A percentile compares a stretch with the other conserved stretches of the same genome.
phyloP scores from a whole-genome alignment of 2,329 filamentous ascomycete genomes.

The Aspergillus fumigatiaffinis region DNA sequence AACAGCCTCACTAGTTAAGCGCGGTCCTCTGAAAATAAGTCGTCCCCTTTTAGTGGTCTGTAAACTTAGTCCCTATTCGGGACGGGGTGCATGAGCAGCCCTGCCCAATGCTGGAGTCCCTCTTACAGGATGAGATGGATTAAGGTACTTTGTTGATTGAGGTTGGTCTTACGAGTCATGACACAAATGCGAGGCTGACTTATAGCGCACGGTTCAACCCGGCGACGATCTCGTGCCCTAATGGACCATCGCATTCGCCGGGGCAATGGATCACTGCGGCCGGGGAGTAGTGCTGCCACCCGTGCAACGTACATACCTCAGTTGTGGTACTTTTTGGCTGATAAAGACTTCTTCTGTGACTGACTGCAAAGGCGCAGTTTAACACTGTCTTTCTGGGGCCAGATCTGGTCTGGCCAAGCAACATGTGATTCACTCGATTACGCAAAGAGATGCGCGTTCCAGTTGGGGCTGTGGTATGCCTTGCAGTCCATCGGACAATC shows the following conservation, averaged over 20 bases:
- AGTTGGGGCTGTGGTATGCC: too few relatives aligned
- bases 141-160: not conserved
- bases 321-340: not conserved
- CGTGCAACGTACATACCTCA: not conserved
- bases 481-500: too few relatives aligned
- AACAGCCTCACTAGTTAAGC: not conserved
- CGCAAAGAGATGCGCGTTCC: too few relatives aligned
- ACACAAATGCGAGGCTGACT: not conserved
- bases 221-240: not conserved
- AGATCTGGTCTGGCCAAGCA: not conserved
- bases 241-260: not conserved
- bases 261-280: not conserved
- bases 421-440: too few relatives aligned
- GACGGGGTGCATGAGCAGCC: not conserved
- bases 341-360: not conserved
- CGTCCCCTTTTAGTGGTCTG: not conserved
- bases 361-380: not conserved
- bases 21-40: not conserved
- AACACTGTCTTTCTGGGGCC: not conserved
- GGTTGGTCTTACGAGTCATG: not conserved
- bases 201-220: not conserved
- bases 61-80: not conserved
- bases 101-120: not conserved
- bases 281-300: not conserved
- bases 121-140: not conserved